Evolutionary conservation across 768 basidiomycete species (phyloP).

Genomic region (Pilatotrama ljubarskyi): DNA sequence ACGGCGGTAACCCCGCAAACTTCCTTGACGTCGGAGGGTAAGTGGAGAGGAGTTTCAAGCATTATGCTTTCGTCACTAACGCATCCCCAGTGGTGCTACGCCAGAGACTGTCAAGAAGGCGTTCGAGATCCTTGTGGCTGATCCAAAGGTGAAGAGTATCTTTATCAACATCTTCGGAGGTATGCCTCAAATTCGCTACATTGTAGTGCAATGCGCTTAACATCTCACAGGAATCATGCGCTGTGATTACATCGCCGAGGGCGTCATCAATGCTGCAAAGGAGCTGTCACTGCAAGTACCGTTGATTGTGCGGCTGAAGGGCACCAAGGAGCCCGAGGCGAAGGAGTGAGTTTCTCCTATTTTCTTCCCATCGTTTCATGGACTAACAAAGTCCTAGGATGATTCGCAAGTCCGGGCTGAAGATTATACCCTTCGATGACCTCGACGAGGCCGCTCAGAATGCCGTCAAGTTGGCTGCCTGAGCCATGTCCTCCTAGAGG

Average conservation of each 20-base stretch:
- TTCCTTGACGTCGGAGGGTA: slow-evolving; percentile 98
- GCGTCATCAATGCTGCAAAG: slow-evolving; percentile 97
- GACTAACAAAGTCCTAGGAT: slow-evolving; percentile 52
- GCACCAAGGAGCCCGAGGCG: slow-evolving; percentile 94
- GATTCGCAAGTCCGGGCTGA: slow-evolving; percentile 89
- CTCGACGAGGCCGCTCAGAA: slow-evolving; percentile 89
- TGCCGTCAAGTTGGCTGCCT: slow-evolving; percentile 66
- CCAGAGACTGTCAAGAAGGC: slow-evolving; percentile 99
- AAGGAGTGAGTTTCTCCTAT: slow-evolving; percentile 67
- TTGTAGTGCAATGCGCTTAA: background rate
- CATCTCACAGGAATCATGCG: slow-evolving; percentile 84
- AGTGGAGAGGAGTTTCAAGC: slow-evolving; percentile 16
- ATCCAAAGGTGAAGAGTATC: slow-evolving; percentile 94
- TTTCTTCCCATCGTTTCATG: background rate
- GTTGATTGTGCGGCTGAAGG: slow-evolving; percentile 91
- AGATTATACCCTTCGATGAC: slow-evolving; percentile 91
- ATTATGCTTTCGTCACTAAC: background rate
- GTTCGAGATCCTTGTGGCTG: slow-evolving; percentile 89
- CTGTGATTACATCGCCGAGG: slow-evolving; percentile 97
- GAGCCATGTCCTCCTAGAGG: background rate
- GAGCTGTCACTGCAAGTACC: slow-evolving; percentile 86
- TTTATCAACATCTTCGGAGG: slow-evolving; percentile 99
- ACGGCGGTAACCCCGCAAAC: slow-evolving; percentile 97
- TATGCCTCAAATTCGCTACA: slow-evolving; percentile 28
- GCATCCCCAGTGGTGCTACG: slow-evolving; percentile 75